phyloP scores from a whole-genome alignment of 768 basidiomycete genomes.

The Podaxis sp. region DNA sequence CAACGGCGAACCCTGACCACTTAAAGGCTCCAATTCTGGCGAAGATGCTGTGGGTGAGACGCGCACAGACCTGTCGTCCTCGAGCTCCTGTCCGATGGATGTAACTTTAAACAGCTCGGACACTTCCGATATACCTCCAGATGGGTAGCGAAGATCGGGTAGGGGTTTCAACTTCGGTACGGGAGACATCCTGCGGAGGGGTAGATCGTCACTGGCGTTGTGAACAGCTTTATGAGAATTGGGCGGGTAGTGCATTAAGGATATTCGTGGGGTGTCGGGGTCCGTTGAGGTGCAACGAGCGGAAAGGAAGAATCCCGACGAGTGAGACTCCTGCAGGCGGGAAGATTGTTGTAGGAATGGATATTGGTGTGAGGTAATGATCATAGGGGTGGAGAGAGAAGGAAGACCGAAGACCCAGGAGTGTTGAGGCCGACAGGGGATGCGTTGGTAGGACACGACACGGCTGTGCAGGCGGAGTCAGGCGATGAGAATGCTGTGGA shows the following conservation, averaged over 20 bases:
- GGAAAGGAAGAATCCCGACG: neutral
- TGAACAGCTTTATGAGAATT: neutral
- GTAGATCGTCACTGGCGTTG: neutral
- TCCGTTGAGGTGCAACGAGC: neutral
- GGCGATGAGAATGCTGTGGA: neutral
- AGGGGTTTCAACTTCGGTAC: constrained; percentile 1
- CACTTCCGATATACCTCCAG: constrained; percentile 1
- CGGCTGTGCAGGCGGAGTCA: neutral
- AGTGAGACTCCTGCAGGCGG: neutral
- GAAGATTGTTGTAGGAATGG: neutral
- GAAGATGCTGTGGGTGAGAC: neutral
- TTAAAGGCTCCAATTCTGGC: neutral
- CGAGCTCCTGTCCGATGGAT: neutral
- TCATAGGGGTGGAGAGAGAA: neutral
- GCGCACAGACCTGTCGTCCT: neutral
- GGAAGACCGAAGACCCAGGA: neutral
- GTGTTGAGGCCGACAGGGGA: neutral
- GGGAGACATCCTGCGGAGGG: neutral
- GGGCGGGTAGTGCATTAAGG: neutral
- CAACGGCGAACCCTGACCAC: neutral
- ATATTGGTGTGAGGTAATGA: neutral
- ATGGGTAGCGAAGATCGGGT: neutral
- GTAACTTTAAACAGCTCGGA: constrained; percentile 7
- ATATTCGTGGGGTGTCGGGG: neutral
- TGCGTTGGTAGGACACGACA: neutral